Evolutionary conservation across 768 basidiomycete species (phyloP), one percentile per base, ranked within the genome.

Genomic region (Macrocybe gigantea): DNA sequence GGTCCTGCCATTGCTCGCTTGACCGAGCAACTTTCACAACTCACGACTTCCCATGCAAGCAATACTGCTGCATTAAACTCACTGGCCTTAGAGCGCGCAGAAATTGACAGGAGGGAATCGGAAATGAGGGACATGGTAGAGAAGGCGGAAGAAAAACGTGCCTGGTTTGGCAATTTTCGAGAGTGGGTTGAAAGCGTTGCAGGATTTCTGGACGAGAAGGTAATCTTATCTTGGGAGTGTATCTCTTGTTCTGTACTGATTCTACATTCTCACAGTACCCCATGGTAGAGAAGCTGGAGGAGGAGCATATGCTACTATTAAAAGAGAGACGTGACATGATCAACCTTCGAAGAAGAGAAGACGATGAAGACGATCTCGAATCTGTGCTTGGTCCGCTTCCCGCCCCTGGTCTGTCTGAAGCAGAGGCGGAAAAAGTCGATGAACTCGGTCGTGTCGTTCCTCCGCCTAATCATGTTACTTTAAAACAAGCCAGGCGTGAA

Each of bases 181-280:
- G 86, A 89, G 34, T 90, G 88, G 85, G 65, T 90, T 0, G 91
- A 93, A 62, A 79, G 78, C 50, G 78, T 93, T 6, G 91, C 87
- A 4, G 77, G 77, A n/a, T 93, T 93, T 62, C 68, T 93, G 13
- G 91, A 93, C 57, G 87, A 88, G 67, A 93, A 93, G 81, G 90
- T 88, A 13, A 3, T 64, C 50, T 41, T 41, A 38, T 30, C 41
- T 12, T 38, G 22, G 22, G 41, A 47, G 29, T 13, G 29, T 5
- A 44, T 44, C 8, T 31, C 8, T 13, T 10, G n/a, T 15, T 2
- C 9, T 35, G 10, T 15, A 14, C 14, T 44, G 13, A 39, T 51
- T 60, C 43, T 8, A 34, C 43, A 49, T 41, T 38, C 31, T 39
- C n/a, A 14, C 39, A 93, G 91, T 91, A 80, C 55, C 90, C 90